Base-by-base conservation (phyloP, 495 filamentous ascomycete species). In the Aspergillus sclerotioniger region DNA sequence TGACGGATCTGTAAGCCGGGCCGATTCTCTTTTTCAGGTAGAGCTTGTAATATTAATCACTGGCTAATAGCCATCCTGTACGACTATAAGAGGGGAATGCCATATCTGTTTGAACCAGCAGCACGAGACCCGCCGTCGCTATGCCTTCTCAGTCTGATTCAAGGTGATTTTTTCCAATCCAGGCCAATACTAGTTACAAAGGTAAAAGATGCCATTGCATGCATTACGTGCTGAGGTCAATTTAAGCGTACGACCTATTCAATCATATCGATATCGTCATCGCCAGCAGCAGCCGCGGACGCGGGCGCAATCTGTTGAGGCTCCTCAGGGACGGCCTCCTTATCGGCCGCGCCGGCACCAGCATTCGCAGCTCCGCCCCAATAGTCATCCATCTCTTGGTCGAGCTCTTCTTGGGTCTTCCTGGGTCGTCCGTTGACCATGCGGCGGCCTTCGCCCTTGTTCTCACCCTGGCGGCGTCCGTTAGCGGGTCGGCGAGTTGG, bases 331-430 rank as follows among this genome's bases (percentile, higher is more conserved):
- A 47, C 64, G 49, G 62, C 48, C 45, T 61, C 66, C 39, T 68
- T 62, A 5, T 65, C 70, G 17, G 66, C 62, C 43, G 66, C 53
- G 21, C 60, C 71, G 16, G 65, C 64, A 46, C 64, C 68, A n/a
- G 66, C 70, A 20, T 71, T 75, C 17, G 73, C 67, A 25, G 69
- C 68, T 35, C 82, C 80, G 37, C 82, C 80, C 78, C 90, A 98
- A 73, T 98, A 98, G 66, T 96, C 90, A 33, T 85, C 92, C 93
- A 98, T 98, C 76, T 98, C 93, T 35, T 88, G 87, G 67, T 98
- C 93, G 39, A 98, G 77, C 67, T 98, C 89, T 63, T 95, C 90
- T 51, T 91, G 89, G 6, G 92, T 96, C 83, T 96, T 96, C 69
- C 84, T 88, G 3, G 87, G 87, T 51, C 93, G 81, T 25, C 71